Evolutionary conservation across 495 filamentous ascomycete genomes (phyloP), one percentile per base, ranked within the genome.

Genomic region (Penicillium alfredii): DNA sequence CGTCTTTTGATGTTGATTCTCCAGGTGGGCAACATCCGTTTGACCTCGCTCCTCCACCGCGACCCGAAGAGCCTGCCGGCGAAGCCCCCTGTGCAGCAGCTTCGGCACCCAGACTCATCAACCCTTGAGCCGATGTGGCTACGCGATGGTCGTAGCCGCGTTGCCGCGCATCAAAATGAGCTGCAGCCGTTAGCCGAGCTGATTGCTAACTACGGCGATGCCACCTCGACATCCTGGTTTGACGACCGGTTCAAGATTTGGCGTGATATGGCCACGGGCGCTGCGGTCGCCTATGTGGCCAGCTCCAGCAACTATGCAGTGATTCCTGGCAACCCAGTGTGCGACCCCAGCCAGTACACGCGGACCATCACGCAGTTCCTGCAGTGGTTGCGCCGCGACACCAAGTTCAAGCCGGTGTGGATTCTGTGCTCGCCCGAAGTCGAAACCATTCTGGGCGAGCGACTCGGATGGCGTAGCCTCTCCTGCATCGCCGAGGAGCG

Each of bases 141-240:
- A 16, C 48, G 50, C 3, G 69, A 75, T 29, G 52, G 54, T 20
- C 54, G 44, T 23, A 41, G 49, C 8, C 60, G 60, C 3, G 28
- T 64, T 45, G 71, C 52, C 35, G 51, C 42, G 22, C 68, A 62
- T 20, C 49, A 60, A 25, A 66, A 70, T 2, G 71, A 80, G 33
- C 65, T 84, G 17, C 86, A 86, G 30, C 70, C 83, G 4, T 54
- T 94, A 14, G 84, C 86, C 49, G 80, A 90, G 42, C 74, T 92
- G 30, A 80, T 92, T 51, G 84, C 82, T 42, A 94, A 92, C 60
- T 94, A 94, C 43, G 87, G 86, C 31, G 86, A 92, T 55, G 84
- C 86, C 10, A 84, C 86, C 9, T 87, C 89, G 43, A 94, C 86
- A 0, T 86, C 85, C 1, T 94, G 84, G 82, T 74, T 84, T 12